Evolutionary conservation across 768 basidiomycete species (phyloP), one percentile per base, ranked within the genome.

Genomic region (Termitomyces sp.): DNA sequence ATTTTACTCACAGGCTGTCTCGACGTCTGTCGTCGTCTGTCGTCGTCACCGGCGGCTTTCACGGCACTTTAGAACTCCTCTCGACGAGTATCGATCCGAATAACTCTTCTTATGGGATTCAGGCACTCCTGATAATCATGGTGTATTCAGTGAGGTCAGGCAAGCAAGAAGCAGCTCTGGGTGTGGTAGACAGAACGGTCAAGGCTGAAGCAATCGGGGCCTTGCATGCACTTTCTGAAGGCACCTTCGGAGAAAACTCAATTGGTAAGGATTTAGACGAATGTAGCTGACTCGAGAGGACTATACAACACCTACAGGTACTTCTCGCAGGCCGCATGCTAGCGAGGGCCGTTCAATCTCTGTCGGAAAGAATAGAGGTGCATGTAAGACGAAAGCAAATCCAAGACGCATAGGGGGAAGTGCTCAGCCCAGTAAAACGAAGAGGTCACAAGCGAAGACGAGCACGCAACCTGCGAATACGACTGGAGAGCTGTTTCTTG

Each of bases 1-100:
- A 47, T 53, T 32, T 58, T 33, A 54, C 53, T 54, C 52, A 58
- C 53, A 58, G 58, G 53, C 53, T 48, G 32, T 45, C 26, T 16
- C 20, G 46, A 42, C 46, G 30, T 38, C 33, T 42, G 18, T 47
- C 28, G 38, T 43, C 46, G 30, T 38, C 33, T 42, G 18, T 47
- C 28, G 38, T 43, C 54, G 45, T 22, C 45, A 36, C 44, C 32
- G 43, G 26, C 13, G 24, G 24, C 24, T n/a, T 52, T 38, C 16
- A 13, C 24, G 52, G 42, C 12, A 40, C 24, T 52, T 10, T 28
- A 38, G 5, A 6, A 40, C 6, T 28, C 18, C 36, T 30, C 26
- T 6, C 12, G 6, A 40, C 52, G 18, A 38, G 10, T 12, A 26
- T 38, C 6, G 26, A 28, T 18, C 10, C 8, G 12, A 6, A 20